Evolutionary conservation across 352 stramenopile genomes (phyloP).

Genomic region (Globisporangium parvum): DNA sequence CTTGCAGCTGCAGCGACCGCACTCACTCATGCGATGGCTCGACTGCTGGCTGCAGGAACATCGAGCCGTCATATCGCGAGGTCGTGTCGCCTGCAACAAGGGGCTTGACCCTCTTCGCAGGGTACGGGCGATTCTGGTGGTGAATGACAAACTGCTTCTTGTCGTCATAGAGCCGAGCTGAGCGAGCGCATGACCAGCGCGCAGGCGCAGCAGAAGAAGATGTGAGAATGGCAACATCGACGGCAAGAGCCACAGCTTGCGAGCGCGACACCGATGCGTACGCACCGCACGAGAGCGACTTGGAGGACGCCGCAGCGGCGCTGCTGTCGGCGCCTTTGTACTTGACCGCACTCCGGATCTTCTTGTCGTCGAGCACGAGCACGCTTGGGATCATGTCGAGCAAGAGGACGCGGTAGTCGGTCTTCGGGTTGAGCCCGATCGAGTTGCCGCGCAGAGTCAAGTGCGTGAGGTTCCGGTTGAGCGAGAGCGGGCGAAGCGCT

Average conservation of each 20-base stretch:
- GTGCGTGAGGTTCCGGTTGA: constrained; percentile 69
- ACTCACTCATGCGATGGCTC: constrained; percentile 29
- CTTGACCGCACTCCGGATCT: constrained; percentile 47
- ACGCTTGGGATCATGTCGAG: constrained; percentile 72
- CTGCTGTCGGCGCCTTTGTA: constrained; percentile 22
- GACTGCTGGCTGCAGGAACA: constrained; percentile 47
- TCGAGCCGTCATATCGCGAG: constrained; percentile 44
- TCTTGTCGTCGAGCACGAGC: constrained; percentile 71
- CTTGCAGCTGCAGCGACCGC: constrained; percentile 18
- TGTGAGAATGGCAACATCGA: not conserved
- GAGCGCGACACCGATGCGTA: not conserved
- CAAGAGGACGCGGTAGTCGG: constrained; percentile 57
- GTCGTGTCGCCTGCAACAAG: constrained; percentile 30
- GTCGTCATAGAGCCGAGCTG: constrained; percentile 72
- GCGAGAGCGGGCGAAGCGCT: constrained; percentile 47
- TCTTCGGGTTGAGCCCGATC: constrained; percentile 40
- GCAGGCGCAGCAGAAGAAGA: not conserved
- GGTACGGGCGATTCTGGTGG: constrained; percentile 33
- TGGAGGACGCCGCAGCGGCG: constrained; percentile 19
- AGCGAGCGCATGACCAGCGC: not conserved
- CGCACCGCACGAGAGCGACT: constrained; percentile 74
- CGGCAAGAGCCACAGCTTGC: not conserved
- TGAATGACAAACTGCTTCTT: constrained; percentile 74
- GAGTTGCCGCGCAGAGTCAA: constrained; percentile 62
- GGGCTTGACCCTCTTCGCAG: constrained; percentile 29